These are phyloP conservation scores for Lasiosphaeria hispida DNA, from an alignment of 495 filamentous ascomycete species.

Conservation along the genomic window DNA sequence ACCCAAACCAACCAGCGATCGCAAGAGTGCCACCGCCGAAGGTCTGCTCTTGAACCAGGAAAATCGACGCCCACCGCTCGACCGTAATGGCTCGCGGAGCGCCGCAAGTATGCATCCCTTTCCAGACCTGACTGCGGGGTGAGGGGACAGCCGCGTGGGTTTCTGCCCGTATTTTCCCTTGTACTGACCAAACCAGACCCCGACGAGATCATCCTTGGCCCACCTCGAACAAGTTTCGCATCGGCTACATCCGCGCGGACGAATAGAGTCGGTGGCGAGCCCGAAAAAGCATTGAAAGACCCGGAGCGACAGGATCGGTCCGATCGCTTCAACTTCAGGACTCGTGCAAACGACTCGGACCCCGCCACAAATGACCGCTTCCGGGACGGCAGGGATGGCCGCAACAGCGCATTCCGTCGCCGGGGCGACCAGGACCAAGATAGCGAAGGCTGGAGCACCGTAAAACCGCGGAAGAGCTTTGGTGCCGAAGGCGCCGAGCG, in stretches of 20 bases:
- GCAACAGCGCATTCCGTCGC: conserved; percentile 46
- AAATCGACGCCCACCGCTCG: conserved; percentile 58
- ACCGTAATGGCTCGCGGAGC: conserved; percentile 61
- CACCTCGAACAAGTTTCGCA: conserved; percentile 81
- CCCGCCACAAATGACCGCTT: conserved; percentile 51
- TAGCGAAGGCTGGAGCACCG: conserved; percentile 57
- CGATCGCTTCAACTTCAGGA: conserved; percentile 65
- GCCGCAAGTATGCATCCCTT: conserved; percentile 39
- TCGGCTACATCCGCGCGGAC: conserved; percentile 62
- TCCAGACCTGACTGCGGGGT: neutral
- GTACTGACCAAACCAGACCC: conserved; percentile 42
- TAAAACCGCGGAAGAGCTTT: conserved; percentile 64
- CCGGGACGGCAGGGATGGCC: conserved; percentile 41
- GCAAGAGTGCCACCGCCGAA: conserved; percentile 38
- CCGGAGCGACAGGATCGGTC: conserved; percentile 60
- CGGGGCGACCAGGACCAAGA: conserved; percentile 55
- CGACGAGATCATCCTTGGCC: conserved; percentile 86
- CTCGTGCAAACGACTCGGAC: conserved; percentile 67
- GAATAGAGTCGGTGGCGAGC: conserved; percentile 50
- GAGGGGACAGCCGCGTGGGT: neutral
- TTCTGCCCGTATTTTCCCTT: neutral
- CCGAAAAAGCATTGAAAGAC: conserved; percentile 48
- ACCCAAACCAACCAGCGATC: conserved; percentile 41
- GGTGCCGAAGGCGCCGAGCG: conserved; percentile 61
- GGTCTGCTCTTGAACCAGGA: conserved; percentile 43